Evolutionary conservation across 345 rosid genomes (phyloP).

Genomic region (Cardamine occulta): DNA sequence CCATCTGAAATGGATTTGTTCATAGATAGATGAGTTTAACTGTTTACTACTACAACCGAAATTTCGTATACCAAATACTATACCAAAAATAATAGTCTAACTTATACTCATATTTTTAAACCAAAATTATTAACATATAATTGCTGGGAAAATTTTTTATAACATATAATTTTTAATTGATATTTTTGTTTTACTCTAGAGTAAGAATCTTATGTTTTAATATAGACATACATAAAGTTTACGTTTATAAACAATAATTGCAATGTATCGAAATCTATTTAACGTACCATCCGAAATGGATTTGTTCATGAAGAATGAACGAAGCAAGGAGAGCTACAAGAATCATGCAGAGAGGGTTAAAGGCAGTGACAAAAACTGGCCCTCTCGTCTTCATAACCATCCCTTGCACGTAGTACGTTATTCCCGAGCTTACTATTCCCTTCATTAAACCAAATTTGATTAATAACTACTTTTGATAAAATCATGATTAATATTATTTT

Average conservation of each 20-base stretch:
- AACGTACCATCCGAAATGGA: conserved; percentile 70
- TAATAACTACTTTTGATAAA: not conserved
- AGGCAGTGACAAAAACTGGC: conserved; percentile 76
- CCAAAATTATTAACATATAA: too few species aligned
- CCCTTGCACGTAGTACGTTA: conserved; percentile 79
- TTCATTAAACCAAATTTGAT: conserved; percentile 11
- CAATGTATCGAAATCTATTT: not conserved
- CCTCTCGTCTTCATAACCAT: conserved; percentile 74
- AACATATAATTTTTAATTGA: too few species aligned
- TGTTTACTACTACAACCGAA: too few species aligned
- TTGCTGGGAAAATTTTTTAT: too few species aligned
- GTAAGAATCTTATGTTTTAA: too few species aligned
- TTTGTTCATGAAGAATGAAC: conserved; percentile 58
- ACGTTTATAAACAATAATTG: not conserved
- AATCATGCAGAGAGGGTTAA: conserved; percentile 83
- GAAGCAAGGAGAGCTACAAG: conserved; percentile 62
- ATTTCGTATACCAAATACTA: too few species aligned
- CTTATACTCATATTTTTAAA: too few species aligned
- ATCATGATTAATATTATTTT: not conserved
- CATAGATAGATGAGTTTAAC: too few species aligned
- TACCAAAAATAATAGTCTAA: too few species aligned
- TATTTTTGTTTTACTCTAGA: too few species aligned
- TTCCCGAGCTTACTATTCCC: conserved; percentile 73
- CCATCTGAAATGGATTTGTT: too few species aligned
- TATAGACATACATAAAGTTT: too few species aligned